Evolutionary conservation across 345 rosid species (phyloP), one percentile per base, ranked within the genome.

Genomic region (Clarkia xantiana): DNA sequence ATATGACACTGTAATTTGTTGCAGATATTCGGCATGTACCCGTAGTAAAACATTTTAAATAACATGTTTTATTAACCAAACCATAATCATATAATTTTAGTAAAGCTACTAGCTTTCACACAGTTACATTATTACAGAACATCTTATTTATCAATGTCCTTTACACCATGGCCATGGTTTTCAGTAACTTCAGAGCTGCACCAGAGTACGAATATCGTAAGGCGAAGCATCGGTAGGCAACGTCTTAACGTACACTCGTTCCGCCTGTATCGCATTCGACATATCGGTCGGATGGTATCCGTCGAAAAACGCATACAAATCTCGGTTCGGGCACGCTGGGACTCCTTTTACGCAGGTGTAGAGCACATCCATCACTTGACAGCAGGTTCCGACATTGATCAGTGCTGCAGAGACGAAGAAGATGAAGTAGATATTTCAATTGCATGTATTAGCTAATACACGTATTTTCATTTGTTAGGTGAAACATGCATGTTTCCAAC

Each of bases 201-300:
- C 62, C 9, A 70, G 47, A 16, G 20, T 41, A n/a, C n/a, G 36
- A 22, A 76, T 65, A 41, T 59, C 68, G 16, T 51, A 50, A 9
- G 71, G 74, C 38, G 64, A 59, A 49, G 63, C 63, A 56, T 66
- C 58, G 2, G 54, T 17, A 3, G 42, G 44, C 14, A 38, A 14
- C 9, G 17, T 12, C 18, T 59, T 56, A 2, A 0, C 20, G 23
- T 58, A 69, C 9, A 71, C 58, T 53, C 64, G 63, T 9, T 7
- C 9, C n/a, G 71, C 84, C 1, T 40, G 19, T 55, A 53, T 6
- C 0, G 1, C 4, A 47, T 61, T 78, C 8, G 62, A 51, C 1
- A 29, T 29, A 45, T 78, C 75, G 0, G 86, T 64, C 1, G 75
- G 62, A 54, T 75, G 89, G 16, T 61, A 68, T 46, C 64, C 71